Evolutionary conservation across 2,329 filamentous ascomycete species (phyloP).

Genomic region (Leptodontidium sp.): DNA sequence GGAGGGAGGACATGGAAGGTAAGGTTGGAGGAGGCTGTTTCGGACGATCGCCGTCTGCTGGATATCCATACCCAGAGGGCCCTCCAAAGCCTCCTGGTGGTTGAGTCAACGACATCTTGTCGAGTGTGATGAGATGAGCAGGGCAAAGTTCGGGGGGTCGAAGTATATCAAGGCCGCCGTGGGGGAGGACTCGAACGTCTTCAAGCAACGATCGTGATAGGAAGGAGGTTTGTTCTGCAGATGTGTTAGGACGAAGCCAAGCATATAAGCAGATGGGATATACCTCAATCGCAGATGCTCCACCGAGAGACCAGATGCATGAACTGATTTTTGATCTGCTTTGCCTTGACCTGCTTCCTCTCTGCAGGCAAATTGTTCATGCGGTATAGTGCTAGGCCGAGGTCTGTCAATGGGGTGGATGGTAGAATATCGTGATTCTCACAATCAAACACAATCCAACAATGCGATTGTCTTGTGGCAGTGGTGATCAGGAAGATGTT

Average conservation of each 20-base stretch:
- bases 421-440: background rate
- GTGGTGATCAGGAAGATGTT: slow-evolving; percentile 2
- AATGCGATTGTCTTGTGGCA: background rate
- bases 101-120: slow-evolving; percentile 22
- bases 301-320: background rate
- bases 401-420: background rate
- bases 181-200: background rate
- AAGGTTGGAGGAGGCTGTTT: slow-evolving; percentile 28
- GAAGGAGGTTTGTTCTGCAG: background rate
- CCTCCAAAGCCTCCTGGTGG: slow-evolving; percentile 12
- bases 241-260: background rate
- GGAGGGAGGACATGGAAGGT: slow-evolving; percentile 39
- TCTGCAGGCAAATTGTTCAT: background rate
- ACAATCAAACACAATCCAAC: background rate
- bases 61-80: slow-evolving; percentile 18
- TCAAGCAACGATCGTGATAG: background rate
- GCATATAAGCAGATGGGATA: slow-evolving; percentile 13
- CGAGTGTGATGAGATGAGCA: background rate
- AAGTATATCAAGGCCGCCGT: background rate
- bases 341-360: slow-evolving; percentile 3
- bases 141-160: background rate
- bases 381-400: background rate
- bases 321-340: slow-evolving; percentile 13
- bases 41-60: slow-evolving; percentile 12
- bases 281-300: slow-evolving; percentile 16